These are phyloP conservation scores for Saccharomyces hybrid DNA, from an alignment of 1,139 yeast species.

Conservation along the genomic window DNA sequence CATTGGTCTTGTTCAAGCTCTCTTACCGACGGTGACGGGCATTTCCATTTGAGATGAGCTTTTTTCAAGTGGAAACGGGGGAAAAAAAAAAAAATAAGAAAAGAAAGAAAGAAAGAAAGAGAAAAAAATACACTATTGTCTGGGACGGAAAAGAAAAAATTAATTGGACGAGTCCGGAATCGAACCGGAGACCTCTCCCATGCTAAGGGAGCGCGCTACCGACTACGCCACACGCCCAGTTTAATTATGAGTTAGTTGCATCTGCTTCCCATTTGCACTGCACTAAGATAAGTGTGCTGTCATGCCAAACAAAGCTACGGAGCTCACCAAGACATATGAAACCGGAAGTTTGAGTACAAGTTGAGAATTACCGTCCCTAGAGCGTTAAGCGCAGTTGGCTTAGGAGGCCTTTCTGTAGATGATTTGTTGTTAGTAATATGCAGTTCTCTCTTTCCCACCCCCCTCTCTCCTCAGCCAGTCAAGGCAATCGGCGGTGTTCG, in stretches of 20 bases:
- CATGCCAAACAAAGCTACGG: too few species aligned
- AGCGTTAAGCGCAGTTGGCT: too few species aligned
- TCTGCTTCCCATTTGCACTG: too few species aligned
- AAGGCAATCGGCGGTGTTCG: too few species aligned
- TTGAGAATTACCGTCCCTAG: background rate
- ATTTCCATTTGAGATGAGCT: background rate
- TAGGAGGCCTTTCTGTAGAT: too few species aligned
- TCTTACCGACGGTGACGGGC: too few species aligned
- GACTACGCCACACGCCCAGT: slow-evolving; percentile 85
- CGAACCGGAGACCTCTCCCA: slow-evolving; percentile 88
- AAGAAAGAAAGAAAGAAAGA: background rate
- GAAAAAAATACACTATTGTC: background rate
- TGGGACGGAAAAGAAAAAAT: background rate
- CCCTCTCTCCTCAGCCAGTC: too few species aligned
- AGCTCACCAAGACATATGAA: background rate
- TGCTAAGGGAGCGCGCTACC: slow-evolving; percentile 91
- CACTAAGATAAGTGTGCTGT: too few species aligned
- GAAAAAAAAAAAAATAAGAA: too few species aligned
- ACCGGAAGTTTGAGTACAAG: background rate
- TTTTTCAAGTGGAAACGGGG: background rate
- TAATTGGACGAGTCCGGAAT: slow-evolving; percentile 90
- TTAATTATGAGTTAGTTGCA: background rate
- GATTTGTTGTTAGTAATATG: too few species aligned
- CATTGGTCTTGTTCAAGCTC: background rate
- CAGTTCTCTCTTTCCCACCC: too few species aligned